A percentile compares a stretch with the other conserved stretches of the same genome.
phyloP scores from a whole-genome alignment of 352 stramenopile species.

The Globisporangium spiculum region DNA sequence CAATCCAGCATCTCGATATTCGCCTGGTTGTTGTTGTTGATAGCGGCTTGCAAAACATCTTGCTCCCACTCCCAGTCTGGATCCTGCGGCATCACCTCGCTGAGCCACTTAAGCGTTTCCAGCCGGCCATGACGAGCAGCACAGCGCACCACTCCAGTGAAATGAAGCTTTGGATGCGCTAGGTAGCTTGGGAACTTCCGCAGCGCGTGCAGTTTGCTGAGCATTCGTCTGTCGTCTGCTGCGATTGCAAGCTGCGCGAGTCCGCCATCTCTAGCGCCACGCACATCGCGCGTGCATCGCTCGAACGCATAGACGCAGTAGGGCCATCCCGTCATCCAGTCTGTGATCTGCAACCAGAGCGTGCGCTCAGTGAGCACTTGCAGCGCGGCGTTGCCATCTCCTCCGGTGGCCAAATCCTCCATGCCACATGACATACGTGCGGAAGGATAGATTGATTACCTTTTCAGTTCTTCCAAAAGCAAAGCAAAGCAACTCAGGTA shows the following conservation, averaged over 20 bases:
- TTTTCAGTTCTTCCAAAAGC: background rate
- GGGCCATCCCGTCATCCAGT: background rate
- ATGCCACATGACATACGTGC: background rate
- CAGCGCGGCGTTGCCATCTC: background rate
- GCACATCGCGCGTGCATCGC: background rate
- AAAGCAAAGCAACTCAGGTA: background rate
- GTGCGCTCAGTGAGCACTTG: background rate
- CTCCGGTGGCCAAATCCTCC: background rate
- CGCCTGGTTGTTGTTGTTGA: background rate
- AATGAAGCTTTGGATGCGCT: background rate
- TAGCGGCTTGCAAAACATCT: background rate
- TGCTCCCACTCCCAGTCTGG: slow-evolving; percentile 5
- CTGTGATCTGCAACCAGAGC: slow-evolving; percentile 3
- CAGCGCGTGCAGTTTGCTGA: slow-evolving; percentile 3
- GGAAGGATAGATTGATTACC: background rate
- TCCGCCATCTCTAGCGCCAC: background rate
- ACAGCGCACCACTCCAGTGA: background rate
- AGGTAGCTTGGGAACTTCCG: background rate
- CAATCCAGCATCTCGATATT: background rate
- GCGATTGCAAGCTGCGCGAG: slow-evolving; percentile 2
- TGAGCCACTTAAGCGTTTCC: background rate
- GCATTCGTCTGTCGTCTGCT: background rate
- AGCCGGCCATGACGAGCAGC: background rate
- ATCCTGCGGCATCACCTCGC: slow-evolving; percentile 2
- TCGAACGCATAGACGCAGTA: background rate